A percentile compares a stretch with the other conserved stretches of the same genome.
These are phyloP conservation scores for Solanum sitiens DNA, from an alignment of 257 asterid species.

Conservation along the genomic window DNA sequence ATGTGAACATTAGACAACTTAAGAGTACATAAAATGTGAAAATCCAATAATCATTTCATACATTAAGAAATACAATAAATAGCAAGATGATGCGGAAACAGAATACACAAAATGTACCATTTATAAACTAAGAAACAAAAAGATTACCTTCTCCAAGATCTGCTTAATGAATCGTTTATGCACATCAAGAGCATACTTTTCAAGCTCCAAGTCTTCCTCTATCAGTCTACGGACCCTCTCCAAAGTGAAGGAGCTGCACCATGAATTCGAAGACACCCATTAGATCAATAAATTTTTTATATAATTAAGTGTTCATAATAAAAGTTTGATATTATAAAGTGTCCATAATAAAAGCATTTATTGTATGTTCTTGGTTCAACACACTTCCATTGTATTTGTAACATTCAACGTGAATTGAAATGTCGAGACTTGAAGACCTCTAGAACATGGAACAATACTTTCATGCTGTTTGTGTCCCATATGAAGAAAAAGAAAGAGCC, in stretches of 20 bases:
- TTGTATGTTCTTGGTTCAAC: not conserved
- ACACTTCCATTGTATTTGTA: not conserved
- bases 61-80: not conserved
- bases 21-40: not conserved
- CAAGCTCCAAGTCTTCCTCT: constrained; percentile 78
- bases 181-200: constrained; percentile 54
- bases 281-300: not conserved
- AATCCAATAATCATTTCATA: not conserved
- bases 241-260: constrained; percentile 55
- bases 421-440: not conserved
- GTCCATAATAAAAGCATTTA: not conserved
- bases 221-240: constrained; percentile 67
- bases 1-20: not conserved
- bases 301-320: not conserved
- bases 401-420: not conserved
- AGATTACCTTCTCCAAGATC: constrained; percentile 50
- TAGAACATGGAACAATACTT: not conserved
- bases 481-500: not conserved
- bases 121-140: not conserved
- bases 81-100: not conserved
- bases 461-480: constrained; percentile 12
- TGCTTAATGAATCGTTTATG: constrained; percentile 63
- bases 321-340: not conserved
- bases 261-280: not conserved
- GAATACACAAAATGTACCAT: not conserved